phyloP scores from a whole-genome alignment of 306 rosid species.

The Prunus persica region DNA sequence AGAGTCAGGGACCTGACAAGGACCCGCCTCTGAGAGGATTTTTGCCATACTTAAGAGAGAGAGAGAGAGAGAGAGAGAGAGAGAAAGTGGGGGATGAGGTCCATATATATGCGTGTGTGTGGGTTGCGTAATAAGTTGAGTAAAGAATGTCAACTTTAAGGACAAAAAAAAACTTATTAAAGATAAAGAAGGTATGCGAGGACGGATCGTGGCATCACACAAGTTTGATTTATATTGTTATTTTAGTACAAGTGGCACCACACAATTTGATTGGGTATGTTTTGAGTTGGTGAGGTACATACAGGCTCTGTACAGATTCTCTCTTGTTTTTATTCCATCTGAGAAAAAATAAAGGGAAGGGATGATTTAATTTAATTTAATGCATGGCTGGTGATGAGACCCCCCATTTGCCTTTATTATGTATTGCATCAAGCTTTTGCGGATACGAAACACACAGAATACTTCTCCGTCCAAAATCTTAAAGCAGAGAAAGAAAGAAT shows the following conservation, averaged over 20 bases:
- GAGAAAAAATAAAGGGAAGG: background rate
- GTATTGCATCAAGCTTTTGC: conserved; percentile 19
- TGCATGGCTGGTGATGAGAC: background rate
- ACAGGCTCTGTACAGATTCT: conserved; percentile 36
- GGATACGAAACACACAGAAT: conserved; percentile 20
- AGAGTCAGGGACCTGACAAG: too few species aligned
- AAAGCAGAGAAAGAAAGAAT: conserved; percentile 1
- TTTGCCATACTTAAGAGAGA: background rate
- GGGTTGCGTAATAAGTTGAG: conserved; percentile 22
- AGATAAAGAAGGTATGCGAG: conserved; percentile 22
- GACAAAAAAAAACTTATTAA: conserved; percentile 2
- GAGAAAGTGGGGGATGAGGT: background rate
- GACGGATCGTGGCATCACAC: conserved; percentile 66
- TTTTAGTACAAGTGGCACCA: background rate
- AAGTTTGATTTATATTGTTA: background rate
- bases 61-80: background rate
- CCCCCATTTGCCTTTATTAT: conserved; percentile 10
- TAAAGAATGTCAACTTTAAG: conserved; percentile 43
- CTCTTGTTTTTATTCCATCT: conserved; percentile 11
- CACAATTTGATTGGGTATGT: background rate
- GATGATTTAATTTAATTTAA: too few species aligned
- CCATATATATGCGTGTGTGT: background rate
- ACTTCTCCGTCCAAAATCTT: conserved; percentile 17
- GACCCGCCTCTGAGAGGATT: too few species aligned
- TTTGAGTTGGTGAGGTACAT: conserved; percentile 30